Base-by-base conservation (phyloP, 2,329 filamentous ascomycete genomes). In the Neofusicoccum kwambonambiense region DNA sequence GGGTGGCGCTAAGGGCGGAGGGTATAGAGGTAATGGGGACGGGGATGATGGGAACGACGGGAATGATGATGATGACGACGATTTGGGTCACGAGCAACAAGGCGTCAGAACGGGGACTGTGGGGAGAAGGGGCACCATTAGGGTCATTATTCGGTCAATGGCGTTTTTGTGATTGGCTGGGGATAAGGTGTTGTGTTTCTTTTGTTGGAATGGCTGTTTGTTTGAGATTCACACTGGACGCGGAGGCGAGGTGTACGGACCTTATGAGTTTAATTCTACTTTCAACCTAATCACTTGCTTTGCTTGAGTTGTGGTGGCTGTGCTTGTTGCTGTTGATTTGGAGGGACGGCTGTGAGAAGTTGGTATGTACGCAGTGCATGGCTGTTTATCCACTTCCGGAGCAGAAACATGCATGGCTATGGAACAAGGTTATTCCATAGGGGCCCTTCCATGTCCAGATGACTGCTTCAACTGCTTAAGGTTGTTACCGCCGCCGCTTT, bases 1-100 rank as follows among this genome's bases (percentile, higher is more conserved):
- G 51, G 50, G 42, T 17, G 42, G 45, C 37, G 63, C 56, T 65
- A 41, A 60, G 63, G 54, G 63, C 47, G 56, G 54, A 39, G 54
- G 54, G 39, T 41, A 49, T 51, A 9, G 37, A 50, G 19, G 51
- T 47, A 50, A 58, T 49, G 41, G 17, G 17, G 51, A 39, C 51
- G 51, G 42, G 37, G 13, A 51, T 60, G 8, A 37, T 39, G 42
- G 12, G 22, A 4, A 50, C 19, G 51, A 50, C 12, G 58, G 39
- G n/a, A 19, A 62, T 17, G 58, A 60, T 27, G 51, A 56, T 42
- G 61, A 49, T 31, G 49, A n/a, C 9, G 34, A 37, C 6, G 49
- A 41, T 34, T 52, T 37, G 50, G 27, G 13, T 35, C 6, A 17
- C 27, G 44, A 42, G 12, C 8, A 34, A 22, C 37, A 39, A 39